Conservation (phyloP, 192 early-diverging fungal species). For the Linnemannia hyalina region DNA sequence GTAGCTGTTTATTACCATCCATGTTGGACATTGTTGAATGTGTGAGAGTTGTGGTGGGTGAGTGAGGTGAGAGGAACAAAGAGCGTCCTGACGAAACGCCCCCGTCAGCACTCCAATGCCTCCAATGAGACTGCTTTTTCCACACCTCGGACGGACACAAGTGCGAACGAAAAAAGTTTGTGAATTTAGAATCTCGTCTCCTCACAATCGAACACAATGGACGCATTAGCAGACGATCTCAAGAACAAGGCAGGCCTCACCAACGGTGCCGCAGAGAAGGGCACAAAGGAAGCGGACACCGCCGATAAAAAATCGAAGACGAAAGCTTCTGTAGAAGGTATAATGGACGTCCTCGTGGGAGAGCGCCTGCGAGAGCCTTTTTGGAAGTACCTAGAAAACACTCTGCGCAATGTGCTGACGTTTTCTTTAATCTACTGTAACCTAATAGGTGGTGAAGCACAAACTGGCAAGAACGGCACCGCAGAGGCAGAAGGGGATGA, state of each 20-base stretch:
- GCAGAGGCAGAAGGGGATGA: slow-evolving; percentile 16
- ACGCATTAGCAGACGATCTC: slow-evolving; percentile 22
- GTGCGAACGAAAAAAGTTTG: neutral
- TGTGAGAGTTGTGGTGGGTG: neutral
- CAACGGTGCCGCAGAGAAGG: slow-evolving; percentile 7
- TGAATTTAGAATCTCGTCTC: neutral
- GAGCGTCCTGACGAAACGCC: neutral
- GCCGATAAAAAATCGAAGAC: slow-evolving; percentile 12
- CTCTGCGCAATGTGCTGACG: too few relatives aligned
- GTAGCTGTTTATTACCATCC: slow-evolving; percentile 23
- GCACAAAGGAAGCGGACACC: neutral
- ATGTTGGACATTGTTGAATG: slow-evolving; percentile 19
- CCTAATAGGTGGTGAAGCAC: neutral
- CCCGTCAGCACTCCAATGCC: neutral
- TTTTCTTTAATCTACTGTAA: too few relatives aligned
- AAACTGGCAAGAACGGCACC: neutral
- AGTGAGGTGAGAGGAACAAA: neutral
- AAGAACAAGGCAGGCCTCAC: slow-evolving; percentile 8
- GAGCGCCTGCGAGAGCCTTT: neutral
- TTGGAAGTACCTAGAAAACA: too few relatives aligned
- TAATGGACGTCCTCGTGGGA: too few relatives aligned
- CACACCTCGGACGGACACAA: too few relatives aligned
- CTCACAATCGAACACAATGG: slow-evolving; percentile 3
- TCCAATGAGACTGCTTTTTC: neutral
- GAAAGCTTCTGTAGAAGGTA: slow-evolving; percentile 16